phyloP scores from a whole-genome alignment of 2,329 filamentous ascomycete genomes.

The Aspergillus hiratsukae region DNA sequence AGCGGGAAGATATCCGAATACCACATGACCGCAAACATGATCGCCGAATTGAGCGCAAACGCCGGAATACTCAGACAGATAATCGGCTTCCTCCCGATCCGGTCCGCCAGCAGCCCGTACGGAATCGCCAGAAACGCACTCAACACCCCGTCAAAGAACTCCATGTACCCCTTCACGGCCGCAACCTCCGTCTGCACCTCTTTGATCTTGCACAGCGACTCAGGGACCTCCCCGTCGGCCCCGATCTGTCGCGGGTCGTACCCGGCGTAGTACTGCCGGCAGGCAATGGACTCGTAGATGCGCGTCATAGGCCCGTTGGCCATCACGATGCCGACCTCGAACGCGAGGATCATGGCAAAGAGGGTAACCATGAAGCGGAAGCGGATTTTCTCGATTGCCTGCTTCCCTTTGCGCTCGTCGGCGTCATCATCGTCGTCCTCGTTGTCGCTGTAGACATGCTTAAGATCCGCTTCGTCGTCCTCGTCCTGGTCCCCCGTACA shows the following conservation, averaged over 20 bases:
- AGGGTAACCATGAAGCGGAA: slow-evolving; percentile 38
- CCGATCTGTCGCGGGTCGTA: slow-evolving; percentile 43
- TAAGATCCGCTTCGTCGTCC: slow-evolving; percentile 1
- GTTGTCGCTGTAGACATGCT: neutral
- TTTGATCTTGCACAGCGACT: slow-evolving; percentile 48
- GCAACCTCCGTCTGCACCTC: slow-evolving; percentile 47
- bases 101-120: slow-evolving; percentile 48
- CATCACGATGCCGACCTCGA: slow-evolving; percentile 45
- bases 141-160: slow-evolving; percentile 44
- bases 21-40: slow-evolving; percentile 33
- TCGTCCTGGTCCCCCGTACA: neutral
- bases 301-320: slow-evolving; percentile 44
- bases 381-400: slow-evolving; percentile 22
- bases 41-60: slow-evolving; percentile 31
- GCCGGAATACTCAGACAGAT: slow-evolving; percentile 42
- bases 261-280: slow-evolving; percentile 41
- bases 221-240: slow-evolving; percentile 39
- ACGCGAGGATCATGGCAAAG: slow-evolving; percentile 39
- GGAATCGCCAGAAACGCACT: slow-evolving; percentile 46
- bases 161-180: slow-evolving; percentile 48
- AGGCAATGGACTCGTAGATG: slow-evolving; percentile 48
- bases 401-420: slow-evolving; percentile 8
- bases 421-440: slow-evolving; percentile 2
- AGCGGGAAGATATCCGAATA: slow-evolving; percentile 41
- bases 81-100: slow-evolving; percentile 44